Evolutionary conservation across 169 alveolate species (phyloP), one percentile per base, ranked within the genome.

Genomic region (Plasmodium gaboni): DNA sequence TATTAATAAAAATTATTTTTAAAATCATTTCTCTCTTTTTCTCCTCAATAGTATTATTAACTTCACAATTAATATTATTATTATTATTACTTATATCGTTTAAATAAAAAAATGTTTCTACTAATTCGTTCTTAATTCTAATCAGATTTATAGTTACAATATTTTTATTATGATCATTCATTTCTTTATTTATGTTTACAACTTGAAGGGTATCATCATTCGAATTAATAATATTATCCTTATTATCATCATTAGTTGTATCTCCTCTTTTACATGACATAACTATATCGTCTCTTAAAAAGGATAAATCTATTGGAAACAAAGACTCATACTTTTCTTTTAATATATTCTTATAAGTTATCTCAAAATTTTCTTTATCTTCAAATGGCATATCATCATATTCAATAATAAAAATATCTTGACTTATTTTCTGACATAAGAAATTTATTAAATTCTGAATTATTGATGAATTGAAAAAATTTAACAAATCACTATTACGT

Each of bases 401-500:
- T 0, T 61, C 83, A 60, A 80, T 65, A 12, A 57, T 15, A 61
- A 60, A 48, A 26, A 28, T 46, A 55, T 68, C 59, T 68, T 80
- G 53, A 10, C 55, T 68, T 61, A 80, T 15, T 71, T 80, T 80
- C 55, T 32, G 69, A 67, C 83, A 38, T 9, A 63, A 60, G 48
- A 80, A 80, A 48, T 68, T 67, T 17, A 80, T 67, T 64, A 80
- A 68, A 57, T 80, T 80, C 28, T 80, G 83, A 46, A 80, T 15
- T 51, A 80, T 80, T 17, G 90, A 80, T 55, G 90, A 68, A 68
- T 80, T 80, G 57, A 80, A 80, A 68, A 80, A 80, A 32, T 80
- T 67, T 57, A 80, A 48, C 17, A 80, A 15, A 28, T 80, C 90
- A 15, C 64, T 26, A 46, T 80, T 80, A 60, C 46, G 32, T 46